A percentile compares a stretch with the other conserved stretches of the same genome.
Conservation (phyloP, 495 filamentous ascomycete species). For the Daldinia childiae region DNA sequence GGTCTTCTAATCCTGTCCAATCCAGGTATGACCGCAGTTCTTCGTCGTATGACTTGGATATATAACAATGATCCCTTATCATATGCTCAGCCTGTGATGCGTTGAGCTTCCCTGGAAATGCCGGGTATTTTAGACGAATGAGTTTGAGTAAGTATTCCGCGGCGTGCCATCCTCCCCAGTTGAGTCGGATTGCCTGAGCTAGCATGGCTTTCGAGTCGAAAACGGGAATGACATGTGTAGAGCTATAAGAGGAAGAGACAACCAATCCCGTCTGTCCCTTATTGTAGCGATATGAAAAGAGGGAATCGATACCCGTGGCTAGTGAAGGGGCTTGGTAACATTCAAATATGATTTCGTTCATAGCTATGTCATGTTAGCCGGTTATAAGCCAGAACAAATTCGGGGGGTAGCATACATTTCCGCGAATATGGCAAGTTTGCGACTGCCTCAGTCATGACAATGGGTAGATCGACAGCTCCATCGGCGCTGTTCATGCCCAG, state of each 20-base stretch:
- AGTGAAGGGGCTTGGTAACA: conserved; percentile 89
- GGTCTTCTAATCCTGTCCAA: conserved; percentile 86
- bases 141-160: conserved; percentile 92
- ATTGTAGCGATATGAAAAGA: conserved; percentile 95
- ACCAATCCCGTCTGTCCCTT: conserved; percentile 87
- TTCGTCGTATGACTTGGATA: conserved; percentile 80
- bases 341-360: conserved; percentile 97
- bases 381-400: conserved; percentile 16
- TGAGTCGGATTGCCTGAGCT: conserved; percentile 83
- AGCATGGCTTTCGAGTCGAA: conserved; percentile 84
- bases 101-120: conserved; percentile 84
- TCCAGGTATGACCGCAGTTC: conserved; percentile 81
- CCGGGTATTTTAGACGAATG: conserved; percentile 90
- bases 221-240: conserved; percentile 96
- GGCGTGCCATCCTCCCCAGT: conserved; percentile 91
- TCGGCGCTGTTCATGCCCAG: conserved; percentile 80
- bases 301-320: conserved; percentile 91
- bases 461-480: conserved; percentile 80
- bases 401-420: conserved; percentile 67
- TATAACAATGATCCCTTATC: conserved; percentile 88
- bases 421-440: conserved; percentile 87
- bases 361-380: conserved; percentile 64
- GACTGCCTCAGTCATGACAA: conserved; percentile 96
- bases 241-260: conserved; percentile 88
- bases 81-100: conserved; percentile 86